Base-by-base conservation (phyloP, 2,329 filamentous ascomycete species). In the Podosphaera xanthii region DNA sequence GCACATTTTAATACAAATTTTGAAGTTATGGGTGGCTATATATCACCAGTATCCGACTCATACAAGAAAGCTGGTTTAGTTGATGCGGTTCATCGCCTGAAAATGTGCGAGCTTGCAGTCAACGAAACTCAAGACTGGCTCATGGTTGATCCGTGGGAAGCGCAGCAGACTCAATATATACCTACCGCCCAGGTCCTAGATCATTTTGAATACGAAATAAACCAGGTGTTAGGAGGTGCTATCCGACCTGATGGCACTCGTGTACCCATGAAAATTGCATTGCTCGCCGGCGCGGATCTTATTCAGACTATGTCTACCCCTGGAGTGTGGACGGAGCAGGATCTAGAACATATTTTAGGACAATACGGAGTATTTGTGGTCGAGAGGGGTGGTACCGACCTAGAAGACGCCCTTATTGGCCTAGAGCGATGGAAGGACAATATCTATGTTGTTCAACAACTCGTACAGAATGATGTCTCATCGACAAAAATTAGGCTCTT, bases 191-290 rank as follows among this genome's bases (percentile, higher is more conserved):
- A 85, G 65, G 90, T 95, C 48, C 76, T 96, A 56, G 88, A 94
- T 68, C 91, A 96, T 71, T 92, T 96, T 66, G 83, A 94, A 64
- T 74, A 91, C 68, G 88, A 96, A 70, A 87, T 96, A 69, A 95
- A 96, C 69, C 78, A 80, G 33, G 79, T 87, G 52, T 75, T 83
- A 35, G 83, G 84, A 46, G 90, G 90, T 5, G 80, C 92, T 38
- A 77, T 86, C 66, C 79, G 77, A 54, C 75, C 77, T 30, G 78
- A 84, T 63, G 87, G 87, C 60, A 74, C 75, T 58, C 80, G 77
- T 67, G 84, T 81, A 70, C 78, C 75, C 48, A 72, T 72, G 10
- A 82, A 82, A 60, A 87, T 96, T 64, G 82, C 87, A 55, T 77
- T 96, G 40, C 77, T 96, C 40, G 89, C 87, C 2, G 90, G 91